Conservation (phyloP, 2,329 filamentous ascomycete genomes). For the Hypoxylon sp. region DNA sequence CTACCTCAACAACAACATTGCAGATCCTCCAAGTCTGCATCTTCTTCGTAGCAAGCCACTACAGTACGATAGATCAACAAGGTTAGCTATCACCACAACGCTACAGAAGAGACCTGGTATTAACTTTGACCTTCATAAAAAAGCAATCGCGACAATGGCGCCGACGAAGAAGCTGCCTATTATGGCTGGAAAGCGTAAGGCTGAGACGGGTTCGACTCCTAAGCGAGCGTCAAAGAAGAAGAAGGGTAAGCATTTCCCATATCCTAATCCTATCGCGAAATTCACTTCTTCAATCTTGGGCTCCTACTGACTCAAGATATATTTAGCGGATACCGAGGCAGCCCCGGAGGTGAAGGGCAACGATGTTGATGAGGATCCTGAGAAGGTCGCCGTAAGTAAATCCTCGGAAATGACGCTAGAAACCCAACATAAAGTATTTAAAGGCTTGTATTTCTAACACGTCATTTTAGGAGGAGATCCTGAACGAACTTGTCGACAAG, state of each 20-base stretch:
- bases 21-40: not conserved
- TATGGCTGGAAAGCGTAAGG: too few species aligned
- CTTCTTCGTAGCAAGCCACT: not conserved
- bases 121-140: conserved; percentile 15
- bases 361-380: not conserved
- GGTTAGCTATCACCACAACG: conserved; percentile 9
- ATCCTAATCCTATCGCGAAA: not conserved
- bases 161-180: too few species aligned
- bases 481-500: not conserved
- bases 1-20: not conserved
- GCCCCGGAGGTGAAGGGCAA: too few species aligned
- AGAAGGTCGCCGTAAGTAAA: too few species aligned
- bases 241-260: conserved; percentile 15
- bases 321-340: not conserved
- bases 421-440: too few species aligned
- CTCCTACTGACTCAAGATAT: not conserved
- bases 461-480: not conserved
- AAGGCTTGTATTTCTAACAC: too few species aligned
- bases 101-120: conserved; percentile 14
- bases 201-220: too few species aligned
- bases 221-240: conserved; percentile 1
- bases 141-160: not conserved
- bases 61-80: not conserved
- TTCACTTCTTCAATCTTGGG: not conserved
- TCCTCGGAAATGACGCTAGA: too few species aligned